phyloP scores from a whole-genome alignment of 2,329 filamentous ascomycete species.

The Cercospora brassicicola region DNA sequence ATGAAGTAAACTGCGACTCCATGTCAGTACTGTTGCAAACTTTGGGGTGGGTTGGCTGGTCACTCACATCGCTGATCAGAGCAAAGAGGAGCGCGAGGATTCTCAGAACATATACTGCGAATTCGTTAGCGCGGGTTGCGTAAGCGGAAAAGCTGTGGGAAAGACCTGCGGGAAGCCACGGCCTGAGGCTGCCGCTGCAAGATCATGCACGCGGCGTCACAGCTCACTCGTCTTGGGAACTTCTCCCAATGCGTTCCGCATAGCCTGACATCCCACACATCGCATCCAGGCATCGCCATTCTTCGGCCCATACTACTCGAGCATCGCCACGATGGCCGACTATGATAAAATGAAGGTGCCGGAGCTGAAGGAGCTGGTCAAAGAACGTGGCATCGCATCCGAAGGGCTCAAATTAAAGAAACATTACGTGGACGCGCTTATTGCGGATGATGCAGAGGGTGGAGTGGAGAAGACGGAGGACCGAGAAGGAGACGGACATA shows the following conservation, averaged over 20 bases:
- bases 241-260: constrained; percentile 1
- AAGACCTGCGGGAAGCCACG: background rate
- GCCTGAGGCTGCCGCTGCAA: background rate
- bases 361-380: constrained; percentile 49
- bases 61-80: constrained; percentile 14
- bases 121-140: background rate
- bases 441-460: constrained; percentile 35
- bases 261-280: background rate
- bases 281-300: constrained; percentile 4
- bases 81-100: constrained; percentile 5
- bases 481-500: background rate
- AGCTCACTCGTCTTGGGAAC: background rate
- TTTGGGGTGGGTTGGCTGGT: background rate
- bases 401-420: constrained; percentile 51
- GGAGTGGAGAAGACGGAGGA: constrained; percentile 12
- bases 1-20: constrained; percentile 31
- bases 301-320: background rate
- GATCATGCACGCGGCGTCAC: constrained; percentile 4
- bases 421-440: constrained; percentile 50
- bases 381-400: constrained; percentile 48
- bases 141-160: background rate
- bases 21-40: constrained; percentile 4
- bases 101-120: background rate
- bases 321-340: constrained; percentile 36
- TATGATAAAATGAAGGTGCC: constrained; percentile 51